Conservation (phyloP, 176 grass and related monocot species). For the Miscanthus lutarioriparius region DNA sequence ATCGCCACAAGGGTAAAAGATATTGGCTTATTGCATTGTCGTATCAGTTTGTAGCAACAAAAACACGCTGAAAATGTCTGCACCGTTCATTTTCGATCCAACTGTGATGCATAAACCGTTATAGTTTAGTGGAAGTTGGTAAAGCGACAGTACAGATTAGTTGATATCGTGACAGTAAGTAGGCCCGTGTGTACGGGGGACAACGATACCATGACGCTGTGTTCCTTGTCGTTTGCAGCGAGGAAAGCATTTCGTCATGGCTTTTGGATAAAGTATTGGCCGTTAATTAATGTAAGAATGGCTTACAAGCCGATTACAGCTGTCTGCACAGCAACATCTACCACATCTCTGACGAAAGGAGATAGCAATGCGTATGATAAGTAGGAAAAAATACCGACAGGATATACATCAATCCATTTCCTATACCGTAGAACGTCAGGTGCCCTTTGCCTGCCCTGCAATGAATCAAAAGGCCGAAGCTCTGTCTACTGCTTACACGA, state of each 20-base stretch:
- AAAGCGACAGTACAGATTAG: neutral
- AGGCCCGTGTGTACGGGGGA: neutral
- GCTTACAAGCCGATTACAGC: slow-evolving; percentile 6
- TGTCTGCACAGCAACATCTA: neutral
- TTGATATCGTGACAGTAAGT: neutral
- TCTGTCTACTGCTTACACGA: too few species aligned
- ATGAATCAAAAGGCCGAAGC: too few species aligned
- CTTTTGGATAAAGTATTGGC: neutral
- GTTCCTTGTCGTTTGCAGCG: neutral
- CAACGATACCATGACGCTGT: neutral
- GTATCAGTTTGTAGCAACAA: neutral
- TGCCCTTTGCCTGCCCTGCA: too few species aligned
- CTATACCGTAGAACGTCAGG: neutral
- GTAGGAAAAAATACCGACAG: neutral
- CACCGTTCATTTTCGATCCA: neutral
- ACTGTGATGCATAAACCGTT: neutral
- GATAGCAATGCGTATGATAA: neutral
- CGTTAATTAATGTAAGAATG: neutral
- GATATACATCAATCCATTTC: neutral
- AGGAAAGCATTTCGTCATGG: neutral
- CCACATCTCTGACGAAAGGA: slow-evolving; percentile 3
- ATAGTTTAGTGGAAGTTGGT: neutral
- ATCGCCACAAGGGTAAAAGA: too few species aligned
- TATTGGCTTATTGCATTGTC: too few species aligned
- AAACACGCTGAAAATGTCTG: neutral